A percentile compares a stretch with the other conserved stretches of the same genome.
Conservation (phyloP, 2,329 filamentous ascomycete species). For the Microdochium bolleyi region DNA sequence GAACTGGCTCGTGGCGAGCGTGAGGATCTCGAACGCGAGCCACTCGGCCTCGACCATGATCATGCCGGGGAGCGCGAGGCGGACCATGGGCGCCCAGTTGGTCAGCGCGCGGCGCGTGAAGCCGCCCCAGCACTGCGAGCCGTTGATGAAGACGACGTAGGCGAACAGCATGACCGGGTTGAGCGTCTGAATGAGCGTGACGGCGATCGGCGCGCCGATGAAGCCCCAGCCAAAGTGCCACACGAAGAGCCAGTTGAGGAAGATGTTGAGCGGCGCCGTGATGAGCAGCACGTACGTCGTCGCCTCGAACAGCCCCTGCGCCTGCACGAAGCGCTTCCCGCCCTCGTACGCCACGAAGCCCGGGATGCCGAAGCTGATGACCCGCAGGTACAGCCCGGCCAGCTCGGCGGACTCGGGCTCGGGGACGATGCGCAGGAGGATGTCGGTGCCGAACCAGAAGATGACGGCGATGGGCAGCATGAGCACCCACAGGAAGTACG, state of each 20-base stretch:
- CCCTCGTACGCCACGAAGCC: slow-evolving; percentile 71
- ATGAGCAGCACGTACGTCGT: slow-evolving; percentile 71
- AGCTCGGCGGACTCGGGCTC: slow-evolving; percentile 62
- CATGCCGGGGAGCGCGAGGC: slow-evolving; percentile 79
- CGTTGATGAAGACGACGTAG: slow-evolving; percentile 66
- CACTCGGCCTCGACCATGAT: slow-evolving; percentile 94
- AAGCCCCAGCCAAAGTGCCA: slow-evolving; percentile 65
- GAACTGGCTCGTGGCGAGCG: slow-evolving; percentile 72
- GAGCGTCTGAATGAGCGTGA: slow-evolving; percentile 66
- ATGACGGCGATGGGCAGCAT: slow-evolving; percentile 63
- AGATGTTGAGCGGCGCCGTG: slow-evolving; percentile 67
- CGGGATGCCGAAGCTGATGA: slow-evolving; percentile 63
- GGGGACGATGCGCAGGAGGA: slow-evolving; percentile 60
- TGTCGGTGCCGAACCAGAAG: slow-evolving; percentile 60
- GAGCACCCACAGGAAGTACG: slow-evolving; percentile 64
- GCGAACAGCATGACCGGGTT: slow-evolving; percentile 65
- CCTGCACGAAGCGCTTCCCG: slow-evolving; percentile 73
- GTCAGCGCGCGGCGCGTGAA: slow-evolving; percentile 60
- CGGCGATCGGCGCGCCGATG: slow-evolving; percentile 70
- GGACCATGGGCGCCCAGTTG: slow-evolving; percentile 79
- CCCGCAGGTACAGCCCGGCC: slow-evolving; percentile 65
- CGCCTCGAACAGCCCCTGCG: slow-evolving; percentile 74
- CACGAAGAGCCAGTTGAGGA: slow-evolving; percentile 74
- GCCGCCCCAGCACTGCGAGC: slow-evolving; percentile 73
- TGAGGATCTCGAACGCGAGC: slow-evolving; percentile 86